Evolutionary conservation across 352 stramenopile genomes (phyloP).

Genomic region (Blastocystis sp.): DNA sequence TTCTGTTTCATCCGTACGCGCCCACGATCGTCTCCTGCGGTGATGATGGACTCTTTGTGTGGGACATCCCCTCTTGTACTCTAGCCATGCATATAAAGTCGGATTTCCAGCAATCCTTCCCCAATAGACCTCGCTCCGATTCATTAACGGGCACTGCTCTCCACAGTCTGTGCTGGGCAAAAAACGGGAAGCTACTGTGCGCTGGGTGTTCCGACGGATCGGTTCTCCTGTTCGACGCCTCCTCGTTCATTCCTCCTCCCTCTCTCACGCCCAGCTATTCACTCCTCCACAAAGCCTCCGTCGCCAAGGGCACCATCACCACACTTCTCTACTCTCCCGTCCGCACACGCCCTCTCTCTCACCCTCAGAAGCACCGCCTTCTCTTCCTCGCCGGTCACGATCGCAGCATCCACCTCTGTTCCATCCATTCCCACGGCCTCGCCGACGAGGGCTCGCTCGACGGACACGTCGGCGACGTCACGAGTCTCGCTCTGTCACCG

Average conservation of each 20-base stretch:
- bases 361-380: not conserved
- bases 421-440: not conserved
- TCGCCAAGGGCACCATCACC: not conserved
- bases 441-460: not conserved
- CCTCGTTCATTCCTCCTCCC: not conserved
- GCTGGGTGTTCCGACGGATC: not conserved
- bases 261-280: not conserved
- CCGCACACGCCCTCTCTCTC: not conserved
- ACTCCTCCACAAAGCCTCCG: not conserved
- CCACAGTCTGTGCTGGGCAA: too few species aligned
- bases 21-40: not conserved
- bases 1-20: not conserved
- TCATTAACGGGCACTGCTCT: not conserved
- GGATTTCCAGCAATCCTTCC: not conserved
- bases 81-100: not conserved
- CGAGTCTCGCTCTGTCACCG: not conserved
- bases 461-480: not conserved
- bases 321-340: not conserved
- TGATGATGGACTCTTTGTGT: not conserved
- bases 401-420: not conserved
- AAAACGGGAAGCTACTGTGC: not conserved
- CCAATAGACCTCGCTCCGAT: too few species aligned
- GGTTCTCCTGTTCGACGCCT: not conserved
- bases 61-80: not conserved
- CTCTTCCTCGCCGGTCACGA: not conserved